phyloP scores from a whole-genome alignment of 306 rosid genomes.

The Alnus glutinosa region DNA sequence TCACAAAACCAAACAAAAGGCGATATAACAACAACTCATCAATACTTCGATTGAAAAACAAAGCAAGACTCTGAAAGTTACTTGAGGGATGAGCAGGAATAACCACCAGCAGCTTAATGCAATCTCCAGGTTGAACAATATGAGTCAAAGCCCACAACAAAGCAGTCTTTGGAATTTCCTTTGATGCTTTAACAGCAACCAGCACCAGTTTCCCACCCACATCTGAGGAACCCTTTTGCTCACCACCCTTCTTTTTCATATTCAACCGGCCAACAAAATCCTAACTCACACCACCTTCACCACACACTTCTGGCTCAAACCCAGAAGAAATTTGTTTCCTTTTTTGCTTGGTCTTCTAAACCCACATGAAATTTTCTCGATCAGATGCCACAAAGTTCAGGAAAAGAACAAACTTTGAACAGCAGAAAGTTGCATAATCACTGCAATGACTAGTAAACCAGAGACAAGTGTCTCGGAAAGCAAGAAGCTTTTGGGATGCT shows the following conservation, averaged over 20 bases:
- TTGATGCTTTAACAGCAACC: conserved; percentile 86
- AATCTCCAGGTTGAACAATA: conserved; percentile 94
- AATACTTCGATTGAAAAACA: conserved; percentile 11
- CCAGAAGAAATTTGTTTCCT: conserved; percentile 29
- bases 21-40: not conserved
- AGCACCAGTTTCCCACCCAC: conserved; percentile 73
- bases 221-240: conserved; percentile 44
- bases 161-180: conserved; percentile 70
- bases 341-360: not conserved
- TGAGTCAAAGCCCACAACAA: conserved; percentile 97
- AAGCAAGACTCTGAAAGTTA: conserved; percentile 24
- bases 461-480: conserved; percentile 40
- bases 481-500: conserved; percentile 38
- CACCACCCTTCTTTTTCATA: conserved; percentile 53
- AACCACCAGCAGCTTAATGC: conserved; percentile 75
- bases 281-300: conserved; percentile 17
- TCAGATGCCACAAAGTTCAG: conserved; percentile 24
- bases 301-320: conserved; percentile 24
- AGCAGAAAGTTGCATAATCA: conserved; percentile 39
- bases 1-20: not conserved
- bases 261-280: conserved; percentile 27
- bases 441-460: conserved; percentile 34
- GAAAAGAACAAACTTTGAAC: conserved; percentile 32
- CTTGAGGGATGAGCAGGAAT: conserved; percentile 67
- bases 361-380: conserved; percentile 37